Evolutionary conservation across 192 early-diverging fungal genomes (phyloP).

Genomic region (Mortierella hygrophila): DNA sequence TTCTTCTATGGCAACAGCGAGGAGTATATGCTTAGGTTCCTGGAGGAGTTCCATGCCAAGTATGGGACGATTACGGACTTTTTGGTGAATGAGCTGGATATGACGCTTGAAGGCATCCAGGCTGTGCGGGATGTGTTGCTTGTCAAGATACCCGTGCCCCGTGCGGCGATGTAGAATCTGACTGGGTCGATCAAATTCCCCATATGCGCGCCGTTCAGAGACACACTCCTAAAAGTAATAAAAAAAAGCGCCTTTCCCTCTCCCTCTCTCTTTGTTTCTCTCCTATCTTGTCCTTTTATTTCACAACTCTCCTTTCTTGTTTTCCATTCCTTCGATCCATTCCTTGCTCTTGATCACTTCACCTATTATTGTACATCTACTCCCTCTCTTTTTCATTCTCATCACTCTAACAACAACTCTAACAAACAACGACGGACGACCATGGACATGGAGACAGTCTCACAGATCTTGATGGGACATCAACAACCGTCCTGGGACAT

Average conservation of each 20-base stretch:
- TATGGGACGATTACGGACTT: slow-evolving; percentile 66
- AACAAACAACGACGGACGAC: background rate
- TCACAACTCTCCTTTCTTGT: background rate
- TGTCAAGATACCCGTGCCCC: slow-evolving; percentile 56
- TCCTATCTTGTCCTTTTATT: background rate
- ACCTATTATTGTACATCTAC: background rate
- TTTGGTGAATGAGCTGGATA: slow-evolving; percentile 52
- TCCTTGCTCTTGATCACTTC: background rate
- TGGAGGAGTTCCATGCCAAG: slow-evolving; percentile 57
- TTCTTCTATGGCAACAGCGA: slow-evolving; percentile 10
- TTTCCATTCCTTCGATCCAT: background rate
- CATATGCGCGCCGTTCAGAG: background rate
- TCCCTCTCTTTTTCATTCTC: background rate
- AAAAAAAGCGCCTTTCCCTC: background rate
- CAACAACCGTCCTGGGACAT: slow-evolving; percentile 40
- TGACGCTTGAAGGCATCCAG: slow-evolving; percentile 54
- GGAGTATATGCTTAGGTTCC: slow-evolving; percentile 44
- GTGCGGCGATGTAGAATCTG: slow-evolving; percentile 25
- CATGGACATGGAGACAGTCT: slow-evolving; percentile 49
- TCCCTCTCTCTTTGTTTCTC: background rate
- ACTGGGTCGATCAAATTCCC: background rate
- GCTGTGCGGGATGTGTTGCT: slow-evolving; percentile 58
- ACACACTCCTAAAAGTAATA: background rate
- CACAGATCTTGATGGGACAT: slow-evolving; percentile 35
- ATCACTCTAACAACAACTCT: background rate